Evolutionary conservation across 2,329 filamentous ascomycete species (phyloP), one percentile per base, ranked within the genome.

Genomic region (Bipolaris bicolor): DNA sequence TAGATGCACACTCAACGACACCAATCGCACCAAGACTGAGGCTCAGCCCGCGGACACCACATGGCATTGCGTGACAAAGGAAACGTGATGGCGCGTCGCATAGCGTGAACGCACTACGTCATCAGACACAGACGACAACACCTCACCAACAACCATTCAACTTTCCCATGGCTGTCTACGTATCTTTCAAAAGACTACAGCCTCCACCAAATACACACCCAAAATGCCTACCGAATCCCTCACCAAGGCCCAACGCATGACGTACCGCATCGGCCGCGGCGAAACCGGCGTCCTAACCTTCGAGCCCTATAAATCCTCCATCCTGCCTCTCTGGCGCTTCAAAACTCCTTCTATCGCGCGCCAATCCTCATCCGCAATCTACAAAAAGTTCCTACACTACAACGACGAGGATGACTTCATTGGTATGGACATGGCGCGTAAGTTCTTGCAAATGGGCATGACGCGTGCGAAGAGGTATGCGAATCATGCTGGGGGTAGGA

Each of bases 361-460:
- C 1, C 72, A 77, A 37, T 86, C 83, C 43, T 82, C 84, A 0
- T 49, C 71, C 1, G 76, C 77, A 0, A 78, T 88, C 0, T 84
- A 80, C 71, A 52, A 62, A 0, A 78, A 80, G 3, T 88, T 88
- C 63, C 67, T 82, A 13, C 73, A 76, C 9, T 88, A 86, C 64
- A 76, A 83, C n/a, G 66, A 69, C 1, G 64, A 77, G 6, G 76
- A 74, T 3, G 86, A 88, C 68, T 86, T 88, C 54, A 83, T 88
- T 0, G 86, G 86, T 10, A 86, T 86, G 78, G 86, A 88, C 55
- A 88, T 88, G 85, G 74, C 80, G 16, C 77, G 85, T 24, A 88
- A 88, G 65, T 88, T 87, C 63, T 79, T 88, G 6, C 85, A 88
- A 70, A 88, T 88, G 86, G 80, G 86, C 1, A 87, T 87, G 84